Conservation (phyloP, 2,329 filamentous ascomycete species). For the Sporothrix sp. region DNA sequence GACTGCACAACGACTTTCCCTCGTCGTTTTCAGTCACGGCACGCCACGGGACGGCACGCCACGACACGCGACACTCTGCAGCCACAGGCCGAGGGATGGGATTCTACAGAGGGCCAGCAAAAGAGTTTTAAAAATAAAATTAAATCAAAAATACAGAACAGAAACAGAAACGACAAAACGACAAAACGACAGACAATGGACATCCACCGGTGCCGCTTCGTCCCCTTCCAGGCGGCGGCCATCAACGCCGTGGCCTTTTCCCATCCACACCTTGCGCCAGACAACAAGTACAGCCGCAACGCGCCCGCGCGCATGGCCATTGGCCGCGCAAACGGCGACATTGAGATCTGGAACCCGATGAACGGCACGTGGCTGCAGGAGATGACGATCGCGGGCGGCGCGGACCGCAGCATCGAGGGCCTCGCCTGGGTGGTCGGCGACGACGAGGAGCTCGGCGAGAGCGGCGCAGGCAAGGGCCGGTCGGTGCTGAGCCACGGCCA, state of each 20-base stretch:
- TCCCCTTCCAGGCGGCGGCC: slow-evolving; percentile 79
- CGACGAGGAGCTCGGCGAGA: slow-evolving; percentile 56
- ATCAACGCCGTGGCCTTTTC: slow-evolving; percentile 96
- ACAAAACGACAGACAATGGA: slow-evolving; percentile 54
- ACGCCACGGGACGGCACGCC: too few relatives aligned
- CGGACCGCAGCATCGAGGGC: slow-evolving; percentile 79
- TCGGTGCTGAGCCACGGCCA: slow-evolving; percentile 49
- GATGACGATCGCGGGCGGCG: slow-evolving; percentile 70
- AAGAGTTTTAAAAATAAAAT: not conserved
- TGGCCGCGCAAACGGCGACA: slow-evolving; percentile 86
- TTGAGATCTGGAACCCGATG: slow-evolving; percentile 93
- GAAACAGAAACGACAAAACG: not conserved
- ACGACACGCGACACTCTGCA: not conserved
- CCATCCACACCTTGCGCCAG: slow-evolving; percentile 46
- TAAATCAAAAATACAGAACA: not conserved
- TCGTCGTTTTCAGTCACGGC: not conserved
- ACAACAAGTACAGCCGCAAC: slow-evolving; percentile 39
- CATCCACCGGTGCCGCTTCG: slow-evolving; percentile 93
- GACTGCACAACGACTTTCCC: not conserved
- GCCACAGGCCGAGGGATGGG: not conserved
- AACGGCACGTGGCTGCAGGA: slow-evolving; percentile 84
- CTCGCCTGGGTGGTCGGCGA: slow-evolving; percentile 86
- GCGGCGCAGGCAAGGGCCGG: slow-evolving; percentile 29
- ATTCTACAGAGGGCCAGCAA: not conserved
- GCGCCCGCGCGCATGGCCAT: slow-evolving; percentile 69